Evolutionary conservation across 1,139 yeast genomes (phyloP), one percentile per base, ranked within the genome.

Genomic region (Ashbya aceris): DNA sequence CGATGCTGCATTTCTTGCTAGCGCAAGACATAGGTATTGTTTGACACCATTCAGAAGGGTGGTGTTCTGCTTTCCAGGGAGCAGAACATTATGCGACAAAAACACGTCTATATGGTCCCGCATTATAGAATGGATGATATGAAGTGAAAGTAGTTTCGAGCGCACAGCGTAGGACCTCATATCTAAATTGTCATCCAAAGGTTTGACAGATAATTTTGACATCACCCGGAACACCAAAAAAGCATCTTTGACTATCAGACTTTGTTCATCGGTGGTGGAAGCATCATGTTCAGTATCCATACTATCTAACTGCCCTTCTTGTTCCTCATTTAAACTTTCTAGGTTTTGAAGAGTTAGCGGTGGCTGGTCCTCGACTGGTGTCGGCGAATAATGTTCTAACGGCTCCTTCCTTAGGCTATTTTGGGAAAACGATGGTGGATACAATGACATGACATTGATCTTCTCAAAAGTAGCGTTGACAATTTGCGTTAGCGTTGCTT

Each of bases 1-100:
- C 27, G 95, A 85, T 0, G 96, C 93, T 0, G 97, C 95, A 64
- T 93, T 93, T 59, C 95, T 76, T 0, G 96, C 83, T 43, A 93
- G 70, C 3, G 91, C 74, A 39, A 86, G 71, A 56, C 95, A 83
- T 28, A 89, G 63, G 53, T 89, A 87, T 58, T 86, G 95, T 58
- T 91, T 79, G 28, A 86, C 76, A 0, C 96, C 86, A 54, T 81
- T 81, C 36, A 86, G 76, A 47, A 93, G 75, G 31, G 81, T 65
- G 0, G 84, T 77, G 39, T 69, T 70, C 39, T 82, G 86, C 40
- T 72, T 72, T 2, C 77, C 69, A 36, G 76, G 70, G 41, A 87
- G 73, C 29, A 74, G 74, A 40, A 83, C 77, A 43, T 74, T 73
- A 40, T 71, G 73, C 50, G 87, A 76, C 50, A 83, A 63, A 60